These are phyloP conservation scores for Colletotrichum coccodes DNA, from an alignment of 2,329 filamentous ascomycete species.

Conservation along the genomic window DNA sequence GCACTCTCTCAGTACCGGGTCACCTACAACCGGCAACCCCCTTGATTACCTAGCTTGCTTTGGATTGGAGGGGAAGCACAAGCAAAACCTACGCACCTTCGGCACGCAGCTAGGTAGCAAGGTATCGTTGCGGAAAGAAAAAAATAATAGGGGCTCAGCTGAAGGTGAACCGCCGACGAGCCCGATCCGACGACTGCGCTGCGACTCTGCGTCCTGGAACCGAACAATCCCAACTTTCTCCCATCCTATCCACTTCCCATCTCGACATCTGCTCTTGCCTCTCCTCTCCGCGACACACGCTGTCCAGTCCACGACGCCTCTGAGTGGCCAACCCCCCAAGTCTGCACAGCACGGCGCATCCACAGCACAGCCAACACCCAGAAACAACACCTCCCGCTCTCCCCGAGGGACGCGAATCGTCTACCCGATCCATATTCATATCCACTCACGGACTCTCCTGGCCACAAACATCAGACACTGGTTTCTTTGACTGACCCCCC, in stretches of 20 bases:
- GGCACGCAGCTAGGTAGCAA: background rate
- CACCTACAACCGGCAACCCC: constrained; percentile 12
- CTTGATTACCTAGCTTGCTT: constrained; percentile 13
- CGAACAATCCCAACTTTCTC: constrained; percentile 9
- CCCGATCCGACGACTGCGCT: constrained; percentile 17
- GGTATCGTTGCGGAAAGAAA: background rate
- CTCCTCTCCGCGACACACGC: constrained; percentile 12
- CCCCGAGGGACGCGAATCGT: constrained; percentile 21
- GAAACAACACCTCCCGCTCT: constrained; percentile 26
- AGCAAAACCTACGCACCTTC: constrained; percentile 2
- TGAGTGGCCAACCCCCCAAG: constrained; percentile 7
- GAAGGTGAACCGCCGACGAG: constrained; percentile 15
- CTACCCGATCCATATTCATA: constrained; percentile 30
- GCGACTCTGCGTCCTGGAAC: constrained; percentile 18
- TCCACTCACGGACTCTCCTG: constrained; percentile 30
- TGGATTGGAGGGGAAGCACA: background rate
- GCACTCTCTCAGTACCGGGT: background rate
- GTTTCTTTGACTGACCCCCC: constrained; percentile 26
- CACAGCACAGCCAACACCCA: constrained; percentile 27
- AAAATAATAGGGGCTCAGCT: constrained; percentile 26
- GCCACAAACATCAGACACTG: constrained; percentile 34
- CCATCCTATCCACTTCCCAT: constrained; percentile 7
- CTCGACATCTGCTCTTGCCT: background rate
- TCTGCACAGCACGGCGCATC: constrained; percentile 29
- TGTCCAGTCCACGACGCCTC: background rate